A percentile compares a stretch with the other conserved stretches of the same genome.
Evolutionary conservation across 2,329 filamentous ascomycete species (phyloP).

Genomic region (Calonectria ilicicola): DNA sequence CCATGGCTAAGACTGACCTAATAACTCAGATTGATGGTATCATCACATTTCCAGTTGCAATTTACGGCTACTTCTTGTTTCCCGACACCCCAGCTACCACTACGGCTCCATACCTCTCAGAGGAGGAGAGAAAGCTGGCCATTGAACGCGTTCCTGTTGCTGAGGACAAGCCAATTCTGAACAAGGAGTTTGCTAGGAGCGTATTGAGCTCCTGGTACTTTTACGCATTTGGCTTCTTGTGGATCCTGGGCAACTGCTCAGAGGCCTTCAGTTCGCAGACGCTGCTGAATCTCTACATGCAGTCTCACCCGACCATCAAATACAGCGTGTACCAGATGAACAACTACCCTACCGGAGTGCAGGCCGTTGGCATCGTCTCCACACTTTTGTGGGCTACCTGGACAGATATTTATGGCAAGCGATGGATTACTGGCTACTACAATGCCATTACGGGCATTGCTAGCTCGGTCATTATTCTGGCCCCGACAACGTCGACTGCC

Average conservation of each 20-base stretch:
- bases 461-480: conserved; percentile 18
- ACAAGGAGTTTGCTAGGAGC: conserved; percentile 34
- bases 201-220: conserved; percentile 29
- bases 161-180: conserved; percentile 11
- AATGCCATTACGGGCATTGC: conserved; percentile 19
- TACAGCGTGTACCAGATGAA: conserved; percentile 23
- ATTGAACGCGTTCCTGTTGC: conserved; percentile 7
- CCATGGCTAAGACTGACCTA: neutral
- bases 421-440: conserved; percentile 29
- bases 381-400: conserved; percentile 21
- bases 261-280: conserved; percentile 48
- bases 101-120: conserved; percentile 47
- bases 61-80: conserved; percentile 62
- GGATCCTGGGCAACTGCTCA: conserved; percentile 48
- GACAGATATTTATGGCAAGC: conserved; percentile 46
- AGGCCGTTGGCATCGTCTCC: conserved; percentile 21
- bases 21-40: conserved; percentile 57
- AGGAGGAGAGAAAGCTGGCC: conserved; percentile 39
- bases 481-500: conserved; percentile 47
- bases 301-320: conserved; percentile 13
- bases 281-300: conserved; percentile 28
- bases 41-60: conserved; percentile 64
- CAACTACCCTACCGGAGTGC: conserved; percentile 27
- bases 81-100: conserved; percentile 58
- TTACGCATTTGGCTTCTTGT: conserved; percentile 49